Evolutionary conservation across 2,329 filamentous ascomycete genomes (phyloP).

Genomic region (Paraphoma chrysanthemicola): DNA sequence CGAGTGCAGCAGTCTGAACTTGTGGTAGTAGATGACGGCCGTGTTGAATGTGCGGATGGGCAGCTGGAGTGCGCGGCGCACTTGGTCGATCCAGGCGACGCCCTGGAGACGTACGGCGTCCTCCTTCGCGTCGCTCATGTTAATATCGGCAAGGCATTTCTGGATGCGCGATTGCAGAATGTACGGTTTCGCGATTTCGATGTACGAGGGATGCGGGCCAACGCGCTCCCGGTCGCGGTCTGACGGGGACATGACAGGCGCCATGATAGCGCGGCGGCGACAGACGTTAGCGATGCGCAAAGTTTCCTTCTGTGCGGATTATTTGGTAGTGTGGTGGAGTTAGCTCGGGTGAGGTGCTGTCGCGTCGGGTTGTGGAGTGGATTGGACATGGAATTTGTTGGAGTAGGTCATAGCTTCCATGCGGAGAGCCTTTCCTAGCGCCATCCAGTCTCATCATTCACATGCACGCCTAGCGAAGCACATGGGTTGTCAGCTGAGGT

Average conservation of each 20-base stretch:
- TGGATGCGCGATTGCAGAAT: conserved; percentile 82
- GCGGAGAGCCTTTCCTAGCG: neutral
- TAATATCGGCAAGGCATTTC: conserved; percentile 71
- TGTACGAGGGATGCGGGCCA: conserved; percentile 68
- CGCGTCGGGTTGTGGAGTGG: conserved; percentile 11
- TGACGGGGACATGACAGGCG: conserved; percentile 34
- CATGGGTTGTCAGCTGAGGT: neutral
- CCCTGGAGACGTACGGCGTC: conserved; percentile 83
- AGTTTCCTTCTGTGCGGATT: neutral
- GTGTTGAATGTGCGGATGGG: conserved; percentile 92
- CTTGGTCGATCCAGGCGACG: conserved; percentile 85
- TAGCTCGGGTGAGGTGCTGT: neutral
- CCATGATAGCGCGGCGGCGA: conserved; percentile 26
- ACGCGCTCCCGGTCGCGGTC: conserved; percentile 37
- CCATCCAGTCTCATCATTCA: neutral
- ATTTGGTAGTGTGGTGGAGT: no score
- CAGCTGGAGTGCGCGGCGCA: conserved; percentile 78
- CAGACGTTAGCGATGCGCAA: neutral
- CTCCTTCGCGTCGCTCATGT: conserved; percentile 78
- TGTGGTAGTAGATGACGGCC: conserved; percentile 91
- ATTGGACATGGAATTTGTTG: neutral
- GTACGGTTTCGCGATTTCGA: conserved; percentile 75
- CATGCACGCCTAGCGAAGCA: neutral
- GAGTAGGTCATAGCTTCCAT: neutral
- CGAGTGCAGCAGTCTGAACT: conserved; percentile 85